Percentiles rank a stretch among this genome's conserved stretches.
Conservation (phyloP, 1,284 basidiomycete genomes). For the Cutaneotrichosporon sp. region DNA sequence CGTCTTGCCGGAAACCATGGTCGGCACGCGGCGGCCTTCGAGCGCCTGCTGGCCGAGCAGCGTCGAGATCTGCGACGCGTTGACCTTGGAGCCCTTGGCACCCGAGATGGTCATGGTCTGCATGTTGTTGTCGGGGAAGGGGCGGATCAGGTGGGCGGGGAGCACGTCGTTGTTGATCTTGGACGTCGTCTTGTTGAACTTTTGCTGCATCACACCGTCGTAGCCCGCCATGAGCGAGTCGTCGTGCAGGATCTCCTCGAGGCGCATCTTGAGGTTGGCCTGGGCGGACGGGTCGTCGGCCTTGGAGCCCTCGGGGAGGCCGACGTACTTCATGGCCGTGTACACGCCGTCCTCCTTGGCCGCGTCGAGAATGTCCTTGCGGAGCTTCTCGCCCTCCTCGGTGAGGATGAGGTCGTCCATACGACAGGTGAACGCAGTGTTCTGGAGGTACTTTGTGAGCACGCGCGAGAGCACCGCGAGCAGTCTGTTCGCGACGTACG, state of each 20-base stretch:
- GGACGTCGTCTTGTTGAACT: conserved; percentile 87
- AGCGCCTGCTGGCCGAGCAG: conserved; percentile 95
- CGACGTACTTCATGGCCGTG: conserved; percentile 71
- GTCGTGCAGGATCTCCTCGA: conserved; percentile 95
- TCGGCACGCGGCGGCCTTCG: conserved; percentile 96
- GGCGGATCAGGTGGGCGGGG: conserved; percentile 82
- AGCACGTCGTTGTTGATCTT: conserved; percentile 85
- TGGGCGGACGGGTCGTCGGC: conserved; percentile 61
- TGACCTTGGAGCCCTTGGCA: conserved; percentile 97
- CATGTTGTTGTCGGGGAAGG: conserved; percentile 99
- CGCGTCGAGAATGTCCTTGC: conserved; percentile 69
- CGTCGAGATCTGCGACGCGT: conserved; percentile 97
- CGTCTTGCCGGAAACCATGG: conserved; percentile 99
- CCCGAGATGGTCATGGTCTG: conserved; percentile 98
- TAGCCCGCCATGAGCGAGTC: conserved; percentile 97
- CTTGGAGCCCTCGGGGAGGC: conserved; percentile 70
- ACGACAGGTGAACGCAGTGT: conserved; percentile 95
- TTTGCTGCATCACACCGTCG: conserved; percentile 86
- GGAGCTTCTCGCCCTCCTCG: conserved; percentile 70
- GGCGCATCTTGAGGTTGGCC: conserved; percentile 59
- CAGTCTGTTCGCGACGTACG: conserved; percentile 84
- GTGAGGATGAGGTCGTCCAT: conserved; percentile 98
- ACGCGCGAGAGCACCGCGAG: conserved; percentile 90
- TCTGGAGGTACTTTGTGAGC: conserved; percentile 96
- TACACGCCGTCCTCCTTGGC: conserved; percentile 76